These are phyloP conservation scores for Wickerhamiella kurtzmanii DNA, from an alignment of 805 yeast genomes.

Conservation along the genomic window DNA sequence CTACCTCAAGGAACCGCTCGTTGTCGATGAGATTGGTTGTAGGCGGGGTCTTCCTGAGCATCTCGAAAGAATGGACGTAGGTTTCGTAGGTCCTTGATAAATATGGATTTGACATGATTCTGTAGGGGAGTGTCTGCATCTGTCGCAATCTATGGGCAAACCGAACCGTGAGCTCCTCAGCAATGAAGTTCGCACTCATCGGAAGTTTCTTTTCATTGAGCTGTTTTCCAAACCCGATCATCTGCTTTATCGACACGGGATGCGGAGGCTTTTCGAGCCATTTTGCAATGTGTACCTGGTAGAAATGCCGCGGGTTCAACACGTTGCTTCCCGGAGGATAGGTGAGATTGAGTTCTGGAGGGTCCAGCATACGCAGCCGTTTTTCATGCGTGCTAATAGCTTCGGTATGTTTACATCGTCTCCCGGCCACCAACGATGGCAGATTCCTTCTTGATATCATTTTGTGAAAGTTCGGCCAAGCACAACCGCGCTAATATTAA, in stretches of 20 bases:
- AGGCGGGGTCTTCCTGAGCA: slow-evolving; percentile 58
- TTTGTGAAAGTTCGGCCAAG: neutral
- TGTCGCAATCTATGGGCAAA: slow-evolving; percentile 69
- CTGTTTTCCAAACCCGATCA: slow-evolving; percentile 77
- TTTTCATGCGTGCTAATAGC: neutral
- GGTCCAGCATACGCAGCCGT: slow-evolving; percentile 6
- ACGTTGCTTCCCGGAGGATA: slow-evolving; percentile 10
- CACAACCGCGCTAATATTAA: too few relatives aligned
- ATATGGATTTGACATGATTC: slow-evolving; percentile 73
- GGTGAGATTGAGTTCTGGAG: slow-evolving; percentile 9
- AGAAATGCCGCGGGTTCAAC: slow-evolving; percentile 61
- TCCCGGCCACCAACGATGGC: neutral
- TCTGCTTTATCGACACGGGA: slow-evolving; percentile 79
- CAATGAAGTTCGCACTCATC: slow-evolving; percentile 75
- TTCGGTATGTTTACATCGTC: neutral
- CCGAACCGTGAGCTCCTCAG: slow-evolving; percentile 72
- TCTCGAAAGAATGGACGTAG: slow-evolving; percentile 76
- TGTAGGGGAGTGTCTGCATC: slow-evolving; percentile 70
- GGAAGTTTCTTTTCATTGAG: slow-evolving; percentile 65
- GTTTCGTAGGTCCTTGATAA: slow-evolving; percentile 78
- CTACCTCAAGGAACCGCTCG: slow-evolving; percentile 49
- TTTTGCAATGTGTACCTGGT: slow-evolving; percentile 54
- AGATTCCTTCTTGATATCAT: neutral
- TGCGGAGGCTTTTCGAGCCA: slow-evolving; percentile 61
- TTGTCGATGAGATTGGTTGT: slow-evolving; percentile 65